Conservation (phyloP, 2,329 filamentous ascomycete genomes). For the Penicillium verrucosum region DNA sequence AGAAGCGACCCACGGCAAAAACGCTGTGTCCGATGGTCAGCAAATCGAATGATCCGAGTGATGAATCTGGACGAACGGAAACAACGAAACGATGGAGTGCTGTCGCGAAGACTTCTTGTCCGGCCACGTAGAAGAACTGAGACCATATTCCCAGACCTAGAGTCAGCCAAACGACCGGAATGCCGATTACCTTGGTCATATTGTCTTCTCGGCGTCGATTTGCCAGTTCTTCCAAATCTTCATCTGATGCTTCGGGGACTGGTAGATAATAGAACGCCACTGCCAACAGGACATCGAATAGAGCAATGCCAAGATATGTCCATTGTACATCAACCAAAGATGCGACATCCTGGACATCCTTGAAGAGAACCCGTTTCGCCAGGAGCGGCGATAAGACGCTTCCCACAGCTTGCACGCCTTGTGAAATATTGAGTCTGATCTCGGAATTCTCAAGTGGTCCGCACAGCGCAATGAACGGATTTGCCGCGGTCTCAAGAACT, state of each 20-base stretch:
- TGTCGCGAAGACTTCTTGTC: slow-evolving; percentile 56
- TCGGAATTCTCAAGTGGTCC: slow-evolving; percentile 60
- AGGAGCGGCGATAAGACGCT: slow-evolving; percentile 59
- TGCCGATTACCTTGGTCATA: slow-evolving; percentile 41
- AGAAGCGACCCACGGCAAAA: slow-evolving; percentile 58
- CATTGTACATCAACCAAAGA: slow-evolving; percentile 61
- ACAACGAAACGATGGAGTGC: slow-evolving; percentile 47
- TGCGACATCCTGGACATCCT: slow-evolving; percentile 45
- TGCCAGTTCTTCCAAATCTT: slow-evolving; percentile 56
- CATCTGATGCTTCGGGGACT: slow-evolving; percentile 60
- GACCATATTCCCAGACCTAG: slow-evolving; percentile 54
- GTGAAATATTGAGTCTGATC: slow-evolving; percentile 58
- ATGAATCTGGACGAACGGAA: slow-evolving; percentile 35
- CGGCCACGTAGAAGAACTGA: slow-evolving; percentile 60
- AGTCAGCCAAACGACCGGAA: slow-evolving; percentile 56
- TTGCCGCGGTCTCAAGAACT: slow-evolving; percentile 58
- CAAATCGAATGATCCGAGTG: slow-evolving; percentile 41
- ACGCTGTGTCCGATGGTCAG: slow-evolving; percentile 55
- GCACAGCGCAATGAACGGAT: slow-evolving; percentile 61
- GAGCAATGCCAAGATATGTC: slow-evolving; percentile 62
- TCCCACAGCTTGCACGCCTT: slow-evolving; percentile 60
- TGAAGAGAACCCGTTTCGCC: slow-evolving; percentile 58
- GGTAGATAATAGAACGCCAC: slow-evolving; percentile 61
- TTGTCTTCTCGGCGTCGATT: slow-evolving; percentile 52
- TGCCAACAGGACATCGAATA: slow-evolving; percentile 59